Percentiles rank a stretch among this genome's conserved stretches.
Conservation (phyloP, 116 monocot genomes). For the Papilionanthe hybrid region DNA sequence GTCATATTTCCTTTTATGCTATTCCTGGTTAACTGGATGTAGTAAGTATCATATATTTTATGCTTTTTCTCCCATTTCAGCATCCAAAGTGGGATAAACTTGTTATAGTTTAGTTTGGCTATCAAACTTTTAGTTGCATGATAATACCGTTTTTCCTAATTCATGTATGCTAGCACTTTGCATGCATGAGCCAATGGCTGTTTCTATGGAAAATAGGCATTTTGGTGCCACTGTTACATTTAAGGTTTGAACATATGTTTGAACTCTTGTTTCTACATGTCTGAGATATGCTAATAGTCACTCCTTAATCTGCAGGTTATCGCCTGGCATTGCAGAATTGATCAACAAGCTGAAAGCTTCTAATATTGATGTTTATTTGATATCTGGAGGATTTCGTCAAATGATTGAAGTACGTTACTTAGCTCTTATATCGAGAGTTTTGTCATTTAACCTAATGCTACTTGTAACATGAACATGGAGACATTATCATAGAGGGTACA, state of each 20-base stretch:
- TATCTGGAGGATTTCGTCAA: constrained; percentile 96
- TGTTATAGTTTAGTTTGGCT: not conserved
- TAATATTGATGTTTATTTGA: constrained; percentile 59
- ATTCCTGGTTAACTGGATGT: not conserved
- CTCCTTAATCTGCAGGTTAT: constrained; percentile 54
- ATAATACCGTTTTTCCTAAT: not conserved
- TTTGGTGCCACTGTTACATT: not conserved
- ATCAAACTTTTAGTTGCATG: not conserved
- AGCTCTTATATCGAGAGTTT: constrained; percentile 2
- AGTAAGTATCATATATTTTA: too few relatives aligned
- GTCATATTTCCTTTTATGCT: not conserved
- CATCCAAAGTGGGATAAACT: not conserved
- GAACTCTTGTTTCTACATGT: not conserved
- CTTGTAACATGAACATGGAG: not conserved
- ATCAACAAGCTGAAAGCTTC: constrained; percentile 61
- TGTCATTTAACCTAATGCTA: not conserved
- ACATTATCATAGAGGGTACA: not conserved
- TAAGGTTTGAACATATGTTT: not conserved
- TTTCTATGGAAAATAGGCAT: not conserved
- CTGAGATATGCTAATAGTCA: not conserved
- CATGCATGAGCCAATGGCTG: not conserved
- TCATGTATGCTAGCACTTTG: not conserved
- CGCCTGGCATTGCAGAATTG: constrained; percentile 80
- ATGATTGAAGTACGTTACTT: constrained; percentile 82
- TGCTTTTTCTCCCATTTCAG: too few relatives aligned